Conservation (phyloP, 352 stramenopile genomes). For the Globisporangium solare region DNA sequence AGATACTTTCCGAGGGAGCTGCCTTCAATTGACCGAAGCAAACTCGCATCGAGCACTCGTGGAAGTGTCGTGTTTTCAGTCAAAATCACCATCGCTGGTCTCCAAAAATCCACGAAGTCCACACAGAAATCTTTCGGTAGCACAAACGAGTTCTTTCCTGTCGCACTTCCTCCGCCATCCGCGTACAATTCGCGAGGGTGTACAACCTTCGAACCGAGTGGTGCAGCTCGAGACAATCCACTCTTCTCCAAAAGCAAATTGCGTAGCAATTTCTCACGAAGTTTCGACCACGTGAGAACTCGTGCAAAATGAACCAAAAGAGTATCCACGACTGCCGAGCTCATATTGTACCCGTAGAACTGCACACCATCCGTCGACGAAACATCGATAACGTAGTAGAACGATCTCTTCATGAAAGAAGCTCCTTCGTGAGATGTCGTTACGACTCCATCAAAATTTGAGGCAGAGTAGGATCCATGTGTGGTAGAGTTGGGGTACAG, state of each 20-base stretch:
- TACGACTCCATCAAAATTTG: not conserved
- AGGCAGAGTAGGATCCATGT: not conserved
- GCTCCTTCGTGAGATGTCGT: not conserved
- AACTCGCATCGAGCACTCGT: slow-evolving; percentile 33
- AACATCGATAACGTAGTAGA: slow-evolving; percentile 74
- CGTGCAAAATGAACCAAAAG: slow-evolving; percentile 48
- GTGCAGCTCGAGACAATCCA: slow-evolving; percentile 39
- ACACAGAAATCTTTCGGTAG: slow-evolving; percentile 51
- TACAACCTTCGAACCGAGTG: slow-evolving; percentile 42
- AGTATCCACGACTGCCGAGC: slow-evolving; percentile 46
- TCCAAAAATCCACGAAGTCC: slow-evolving; percentile 55
- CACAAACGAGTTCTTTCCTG: slow-evolving; percentile 24
- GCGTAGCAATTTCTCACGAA: slow-evolving; percentile 59
- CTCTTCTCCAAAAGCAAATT: slow-evolving; percentile 58
- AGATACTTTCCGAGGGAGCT: slow-evolving; percentile 50
- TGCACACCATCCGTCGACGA: slow-evolving; percentile 50
- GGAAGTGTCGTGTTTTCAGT: slow-evolving; percentile 39
- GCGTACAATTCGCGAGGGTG: slow-evolving; percentile 53
- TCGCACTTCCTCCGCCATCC: slow-evolving; percentile 25
- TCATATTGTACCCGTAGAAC: slow-evolving; percentile 81
- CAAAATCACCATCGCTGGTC: slow-evolving; percentile 38
- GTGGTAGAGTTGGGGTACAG: slow-evolving; percentile 25
- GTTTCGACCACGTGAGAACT: slow-evolving; percentile 66
- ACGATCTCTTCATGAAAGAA: slow-evolving; percentile 35
- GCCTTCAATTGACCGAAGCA: slow-evolving; percentile 41